phyloP scores from a whole-genome alignment of 176 grass and related monocot genomes.

The Aegilops bicornis region DNA sequence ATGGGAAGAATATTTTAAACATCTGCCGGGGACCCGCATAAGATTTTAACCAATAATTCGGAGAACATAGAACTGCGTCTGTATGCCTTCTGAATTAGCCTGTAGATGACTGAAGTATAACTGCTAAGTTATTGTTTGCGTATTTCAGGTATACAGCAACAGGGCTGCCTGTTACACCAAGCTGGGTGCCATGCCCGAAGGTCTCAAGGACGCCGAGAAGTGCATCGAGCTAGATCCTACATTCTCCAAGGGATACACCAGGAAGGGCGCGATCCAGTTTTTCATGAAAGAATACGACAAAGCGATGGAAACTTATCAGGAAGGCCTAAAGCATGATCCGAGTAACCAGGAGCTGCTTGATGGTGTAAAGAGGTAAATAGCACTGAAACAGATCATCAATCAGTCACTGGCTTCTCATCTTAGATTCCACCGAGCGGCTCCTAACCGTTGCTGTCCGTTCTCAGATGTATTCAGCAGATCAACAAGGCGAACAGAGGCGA shows the following conservation, averaged over 20 bases:
- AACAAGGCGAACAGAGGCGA: slow-evolving; percentile 81
- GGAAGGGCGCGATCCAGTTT: slow-evolving; percentile 94
- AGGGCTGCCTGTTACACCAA: slow-evolving; percentile 97
- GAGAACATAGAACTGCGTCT: neutral
- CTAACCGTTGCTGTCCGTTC: neutral
- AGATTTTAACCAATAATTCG: neutral
- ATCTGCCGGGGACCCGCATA: neutral
- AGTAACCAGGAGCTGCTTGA: slow-evolving; percentile 83
- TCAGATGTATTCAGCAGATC: slow-evolving; percentile 75
- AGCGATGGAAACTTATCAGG: slow-evolving; percentile 91
- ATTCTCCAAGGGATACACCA: slow-evolving; percentile 90
- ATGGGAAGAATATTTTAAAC: neutral
- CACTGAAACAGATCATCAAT: slow-evolving; percentile 15
- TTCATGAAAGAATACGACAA: slow-evolving; percentile 99
- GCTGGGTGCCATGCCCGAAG: slow-evolving; percentile 90
- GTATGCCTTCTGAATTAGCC: neutral
- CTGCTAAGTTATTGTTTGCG: neutral
- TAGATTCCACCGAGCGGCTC: neutral
- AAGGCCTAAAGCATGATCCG: slow-evolving; percentile 86
- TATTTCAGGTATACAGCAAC: slow-evolving; percentile 90
- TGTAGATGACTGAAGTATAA: neutral
- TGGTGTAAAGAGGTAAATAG: slow-evolving; percentile 58
- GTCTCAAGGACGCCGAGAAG: slow-evolving; percentile 97
- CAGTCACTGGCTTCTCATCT: neutral
- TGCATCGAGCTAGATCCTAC: slow-evolving; percentile 93